Evolutionary conservation across 2,329 filamentous ascomycete genomes (phyloP), one percentile per base, ranked within the genome.

Genomic region (Neofusicoccum laricinum): DNA sequence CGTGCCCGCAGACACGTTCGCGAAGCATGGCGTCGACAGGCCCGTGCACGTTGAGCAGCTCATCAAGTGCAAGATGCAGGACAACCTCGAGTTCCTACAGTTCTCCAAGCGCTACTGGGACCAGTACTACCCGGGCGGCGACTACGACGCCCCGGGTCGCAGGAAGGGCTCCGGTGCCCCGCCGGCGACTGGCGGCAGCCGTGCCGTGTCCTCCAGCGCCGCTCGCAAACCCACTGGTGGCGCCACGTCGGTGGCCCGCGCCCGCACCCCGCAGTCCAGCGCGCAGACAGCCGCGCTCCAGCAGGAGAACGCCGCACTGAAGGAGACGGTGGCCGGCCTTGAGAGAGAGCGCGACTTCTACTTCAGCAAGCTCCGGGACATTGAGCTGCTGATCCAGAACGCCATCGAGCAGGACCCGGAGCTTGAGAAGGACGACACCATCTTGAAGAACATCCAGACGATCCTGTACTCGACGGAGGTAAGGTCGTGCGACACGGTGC

Each of bases 11-110:
- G 94, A 93, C 78, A 85, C 86, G 69, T 98, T 98, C 76, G 84
- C 88, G 67, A 91, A 90, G 78, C 93, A 98, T 80, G 84, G 88
- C 68, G 86, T 99, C 81, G 93, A 98, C 72, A 93, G 93, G 77
- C 90, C 90, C 32, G 89, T 99, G 71, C 92, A 92, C 66, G 92
- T 98, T 76, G 88, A 97, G 78, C 84, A 86, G 65, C 88, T 99
- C 66, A 87, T 95, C 72, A 99, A 98, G 80, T 99, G 95, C 85
- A 97, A 97, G 84, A 99, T 99, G 94, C 95, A 99, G 85, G 95
- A 99, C 80, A 99, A 99, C 82, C 90, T 99, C 72, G 95, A 98
- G 76, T 99, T 99, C 78, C 84, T 99, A 66, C 95, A 99, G 81
- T 99, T 93, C 90, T 89, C 89, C 66, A 99, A 99, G 86, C 85